Percentiles rank a stretch among this genome's conserved stretches.
Evolutionary conservation across 306 rosid species (phyloP).

Genomic region (Cicer yamashitae): DNA sequence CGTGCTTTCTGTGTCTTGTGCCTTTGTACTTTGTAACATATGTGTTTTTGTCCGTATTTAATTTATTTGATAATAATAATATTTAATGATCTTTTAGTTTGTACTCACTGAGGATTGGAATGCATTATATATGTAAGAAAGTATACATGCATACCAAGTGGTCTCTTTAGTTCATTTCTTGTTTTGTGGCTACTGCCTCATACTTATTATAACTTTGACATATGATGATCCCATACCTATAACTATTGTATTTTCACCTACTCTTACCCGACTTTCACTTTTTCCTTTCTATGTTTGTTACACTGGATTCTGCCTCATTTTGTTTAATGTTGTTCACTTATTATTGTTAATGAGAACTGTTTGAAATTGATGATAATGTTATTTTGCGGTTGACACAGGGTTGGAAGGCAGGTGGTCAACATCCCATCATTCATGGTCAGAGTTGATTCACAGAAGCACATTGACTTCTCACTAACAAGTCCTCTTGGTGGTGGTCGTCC

Average conservation of each 20-base stretch:
- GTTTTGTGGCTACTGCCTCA: background rate
- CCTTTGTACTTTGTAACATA: too few species aligned
- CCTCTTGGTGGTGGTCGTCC: constrained; percentile 78
- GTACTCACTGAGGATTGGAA: background rate
- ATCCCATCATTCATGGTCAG: constrained; percentile 75
- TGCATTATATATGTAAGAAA: background rate
- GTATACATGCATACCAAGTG: background rate
- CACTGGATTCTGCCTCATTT: background rate
- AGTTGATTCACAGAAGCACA: constrained; percentile 76
- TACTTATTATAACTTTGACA: background rate
- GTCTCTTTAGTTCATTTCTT: background rate
- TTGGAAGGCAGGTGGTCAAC: constrained; percentile 80
- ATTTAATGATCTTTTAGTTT: background rate
- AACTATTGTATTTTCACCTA: background rate
- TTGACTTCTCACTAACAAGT: constrained; percentile 73
- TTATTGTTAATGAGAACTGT: too few species aligned
- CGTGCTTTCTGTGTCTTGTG: background rate
- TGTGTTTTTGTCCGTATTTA: background rate
- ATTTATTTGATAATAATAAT: background rate
- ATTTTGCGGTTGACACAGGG: constrained; percentile 51
- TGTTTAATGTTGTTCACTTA: background rate
- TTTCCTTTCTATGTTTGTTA: background rate
- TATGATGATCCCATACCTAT: background rate
- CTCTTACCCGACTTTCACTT: background rate
- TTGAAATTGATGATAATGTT: background rate